Evolutionary conservation across 208 protist genomes (phyloP).

Genomic region (Leishmania gerbilli): DNA sequence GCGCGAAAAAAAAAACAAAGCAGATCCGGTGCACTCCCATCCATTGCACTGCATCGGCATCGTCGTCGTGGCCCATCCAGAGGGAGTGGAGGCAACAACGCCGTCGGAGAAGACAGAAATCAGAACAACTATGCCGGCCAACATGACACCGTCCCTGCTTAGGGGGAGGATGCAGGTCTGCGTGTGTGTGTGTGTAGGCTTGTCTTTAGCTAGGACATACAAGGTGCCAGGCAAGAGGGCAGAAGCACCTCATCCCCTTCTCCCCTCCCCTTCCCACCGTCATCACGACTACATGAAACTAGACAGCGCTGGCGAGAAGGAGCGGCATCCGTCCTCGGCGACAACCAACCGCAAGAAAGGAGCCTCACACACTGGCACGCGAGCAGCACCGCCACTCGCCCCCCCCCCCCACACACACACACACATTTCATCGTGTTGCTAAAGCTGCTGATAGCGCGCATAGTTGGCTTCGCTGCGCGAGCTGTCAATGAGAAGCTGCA

Average conservation of each 20-base stretch:
- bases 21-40: too few species aligned
- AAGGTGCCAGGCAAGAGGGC: background rate
- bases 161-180: background rate
- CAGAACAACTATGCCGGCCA: background rate
- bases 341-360: background rate
- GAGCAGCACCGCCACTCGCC: background rate
- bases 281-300: background rate
- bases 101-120: background rate
- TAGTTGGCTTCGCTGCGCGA: constrained; percentile 20
- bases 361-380: background rate
- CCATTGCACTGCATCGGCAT: too few species aligned
- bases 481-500: constrained; percentile 25
- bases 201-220: background rate
- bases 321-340: background rate
- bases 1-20: background rate
- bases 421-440: background rate
- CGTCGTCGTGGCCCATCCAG: background rate
- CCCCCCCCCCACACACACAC: background rate
- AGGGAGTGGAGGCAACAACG: background rate
- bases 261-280: background rate
- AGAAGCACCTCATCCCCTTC: background rate
- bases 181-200: too few species aligned
- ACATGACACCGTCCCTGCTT: background rate
- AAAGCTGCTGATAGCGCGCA: constrained; percentile 16
- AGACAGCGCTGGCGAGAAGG: background rate